Conservation (phyloP, 2,329 filamentous ascomycete species). For the Mycocentrospora acerina region DNA sequence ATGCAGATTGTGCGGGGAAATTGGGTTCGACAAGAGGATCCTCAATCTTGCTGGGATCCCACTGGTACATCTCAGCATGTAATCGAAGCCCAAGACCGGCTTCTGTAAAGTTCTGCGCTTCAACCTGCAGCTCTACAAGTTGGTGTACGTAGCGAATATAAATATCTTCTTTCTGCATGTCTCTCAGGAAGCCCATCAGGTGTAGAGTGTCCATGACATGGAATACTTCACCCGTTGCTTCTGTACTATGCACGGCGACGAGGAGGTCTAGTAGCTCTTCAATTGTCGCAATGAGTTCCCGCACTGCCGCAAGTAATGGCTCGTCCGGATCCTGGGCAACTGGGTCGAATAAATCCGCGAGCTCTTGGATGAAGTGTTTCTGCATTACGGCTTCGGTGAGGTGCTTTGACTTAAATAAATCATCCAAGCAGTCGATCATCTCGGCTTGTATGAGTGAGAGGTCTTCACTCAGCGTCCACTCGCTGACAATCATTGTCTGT, state of each 20-base stretch:
- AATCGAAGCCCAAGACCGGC: conserved; percentile 85
- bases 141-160: conserved; percentile 96
- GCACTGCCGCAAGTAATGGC: conserved; percentile 72
- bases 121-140: conserved; percentile 74
- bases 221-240: conserved; percentile 70
- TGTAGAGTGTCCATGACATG: conserved; percentile 85
- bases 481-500: conserved; percentile 97
- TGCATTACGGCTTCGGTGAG: conserved; percentile 87
- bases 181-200: conserved; percentile 92
- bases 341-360: conserved; percentile 77
- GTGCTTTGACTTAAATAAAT: conserved; percentile 84
- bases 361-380: conserved; percentile 86
- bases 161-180: conserved; percentile 96
- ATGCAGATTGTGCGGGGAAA: conserved; percentile 82
- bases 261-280: conserved; percentile 90
- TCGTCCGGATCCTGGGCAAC: conserved; percentile 69
- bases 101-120: conserved; percentile 77
- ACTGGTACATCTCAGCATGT: conserved; percentile 90
- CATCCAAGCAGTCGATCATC: conserved; percentile 91
- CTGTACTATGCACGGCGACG: conserved; percentile 81
- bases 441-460: conserved; percentile 89
- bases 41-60: conserved; percentile 72
- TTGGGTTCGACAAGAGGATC: conserved; percentile 69
- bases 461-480: conserved; percentile 95
- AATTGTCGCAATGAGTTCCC: conserved; percentile 77